Evolutionary conservation across 2,329 filamentous ascomycete species (phyloP).

Genomic region (Ceratocystiopsis sp.): DNA sequence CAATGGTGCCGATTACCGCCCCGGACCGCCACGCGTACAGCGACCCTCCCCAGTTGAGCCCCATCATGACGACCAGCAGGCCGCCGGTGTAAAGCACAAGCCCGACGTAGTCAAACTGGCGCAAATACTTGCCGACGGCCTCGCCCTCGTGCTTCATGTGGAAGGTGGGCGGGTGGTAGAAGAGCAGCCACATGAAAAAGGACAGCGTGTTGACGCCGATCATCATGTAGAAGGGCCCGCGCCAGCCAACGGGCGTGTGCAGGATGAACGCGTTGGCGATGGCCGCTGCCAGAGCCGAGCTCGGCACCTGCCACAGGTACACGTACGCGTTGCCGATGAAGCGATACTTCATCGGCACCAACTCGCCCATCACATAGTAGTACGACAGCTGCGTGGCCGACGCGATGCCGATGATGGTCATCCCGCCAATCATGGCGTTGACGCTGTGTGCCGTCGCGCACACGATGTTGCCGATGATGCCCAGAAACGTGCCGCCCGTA

Average conservation of each 20-base stretch:
- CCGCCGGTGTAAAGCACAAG: constrained; percentile 15
- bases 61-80: constrained; percentile 16
- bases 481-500: constrained; percentile 15
- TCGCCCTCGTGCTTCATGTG: constrained; percentile 14
- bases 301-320: constrained; percentile 17
- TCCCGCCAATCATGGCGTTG: constrained; percentile 19
- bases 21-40: constrained; percentile 17
- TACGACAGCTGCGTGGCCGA: constrained; percentile 20
- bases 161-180: constrained; percentile 19
- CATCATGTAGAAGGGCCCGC: constrained; percentile 15
- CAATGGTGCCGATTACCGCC: constrained; percentile 15
- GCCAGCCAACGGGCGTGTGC: constrained; percentile 13
- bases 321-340: constrained; percentile 16
- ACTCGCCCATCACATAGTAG: constrained; percentile 19
- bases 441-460: constrained; percentile 19
- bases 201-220: constrained; percentile 14
- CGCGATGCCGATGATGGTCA: constrained; percentile 20
- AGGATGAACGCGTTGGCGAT: constrained; percentile 14
- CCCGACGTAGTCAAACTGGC: constrained; percentile 18
- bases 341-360: constrained; percentile 21
- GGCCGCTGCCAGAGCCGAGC: constrained; percentile 14
- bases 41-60: constrained; percentile 16
- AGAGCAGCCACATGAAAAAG: constrained; percentile 15
- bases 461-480: constrained; percentile 20
- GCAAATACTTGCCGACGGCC: constrained; percentile 12